Evolutionary conservation across 495 filamentous ascomycete genomes (phyloP).

Genomic region (Arthonia radiata): DNA sequence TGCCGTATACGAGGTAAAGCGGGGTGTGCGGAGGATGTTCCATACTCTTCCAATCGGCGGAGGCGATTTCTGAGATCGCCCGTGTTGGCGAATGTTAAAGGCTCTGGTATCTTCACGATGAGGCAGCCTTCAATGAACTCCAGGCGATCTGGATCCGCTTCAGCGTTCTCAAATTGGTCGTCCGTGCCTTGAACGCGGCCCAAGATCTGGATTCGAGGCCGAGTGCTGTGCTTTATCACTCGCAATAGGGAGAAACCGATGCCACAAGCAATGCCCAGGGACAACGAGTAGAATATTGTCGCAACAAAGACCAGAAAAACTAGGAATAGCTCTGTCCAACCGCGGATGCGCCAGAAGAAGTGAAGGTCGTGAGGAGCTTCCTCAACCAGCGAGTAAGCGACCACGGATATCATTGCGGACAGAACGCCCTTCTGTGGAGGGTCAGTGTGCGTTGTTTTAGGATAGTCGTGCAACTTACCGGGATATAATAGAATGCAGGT

Average conservation of each 20-base stretch:
- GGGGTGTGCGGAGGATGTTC: conserved; percentile 60
- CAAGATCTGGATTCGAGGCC: conserved; percentile 89
- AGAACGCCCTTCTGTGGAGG: conserved; percentile 64
- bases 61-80: conserved; percentile 73
- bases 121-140: conserved; percentile 80
- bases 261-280: conserved; percentile 68
- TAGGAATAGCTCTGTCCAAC: conserved; percentile 58
- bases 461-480: conserved; percentile 23
- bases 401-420: conserved; percentile 81
- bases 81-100: conserved; percentile 90
- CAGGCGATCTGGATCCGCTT: conserved; percentile 45
- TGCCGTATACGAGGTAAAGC: conserved; percentile 52
- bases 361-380: conserved; percentile 75
- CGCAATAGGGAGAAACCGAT: conserved; percentile 71
- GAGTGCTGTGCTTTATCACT: conserved; percentile 69
- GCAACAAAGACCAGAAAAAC: conserved; percentile 75
- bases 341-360: conserved; percentile 72
- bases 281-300: conserved; percentile 81
- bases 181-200: conserved; percentile 61
- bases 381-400: conserved; percentile 84
- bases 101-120: conserved; percentile 93
- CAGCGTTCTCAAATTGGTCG: conserved; percentile 67
- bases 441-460: not conserved
- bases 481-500: conserved; percentile 84
- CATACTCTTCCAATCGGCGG: conserved; percentile 65